A percentile compares a stretch with the other conserved stretches of the same genome.
phyloP scores from a whole-genome alignment of 306 rosid genomes.

The Trifolium pratense region DNA sequence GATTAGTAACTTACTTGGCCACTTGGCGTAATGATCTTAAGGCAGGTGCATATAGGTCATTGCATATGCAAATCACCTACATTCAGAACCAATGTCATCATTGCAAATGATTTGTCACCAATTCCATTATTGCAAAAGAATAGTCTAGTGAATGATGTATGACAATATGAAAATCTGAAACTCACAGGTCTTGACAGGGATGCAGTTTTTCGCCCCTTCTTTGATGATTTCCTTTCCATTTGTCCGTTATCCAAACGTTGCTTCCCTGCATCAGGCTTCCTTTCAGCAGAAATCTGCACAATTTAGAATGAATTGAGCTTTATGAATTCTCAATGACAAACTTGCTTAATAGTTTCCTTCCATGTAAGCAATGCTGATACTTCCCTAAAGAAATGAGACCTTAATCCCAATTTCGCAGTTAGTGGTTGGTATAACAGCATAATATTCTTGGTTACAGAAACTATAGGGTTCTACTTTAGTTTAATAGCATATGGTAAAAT shows the following conservation, averaged over 20 bases:
- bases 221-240: conserved; percentile 56
- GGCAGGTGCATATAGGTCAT: conserved; percentile 92
- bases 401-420: conserved; percentile 15
- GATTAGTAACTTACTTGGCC: conserved; percentile 76
- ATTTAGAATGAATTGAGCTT: conserved; percentile 31
- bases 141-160: conserved; percentile 26
- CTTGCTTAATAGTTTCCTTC: conserved; percentile 9
- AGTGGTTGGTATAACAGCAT: conserved; percentile 21
- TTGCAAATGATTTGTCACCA: conserved; percentile 33
- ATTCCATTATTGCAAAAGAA: conserved; percentile 33
- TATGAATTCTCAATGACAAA: conserved; percentile 30
- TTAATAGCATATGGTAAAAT: conserved; percentile 8
- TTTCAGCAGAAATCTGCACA: conserved; percentile 71
- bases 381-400: conserved; percentile 6
- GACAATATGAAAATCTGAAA: conserved; percentile 46
- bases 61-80: conserved; percentile 96
- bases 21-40: conserved; percentile 89
- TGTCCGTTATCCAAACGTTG: conserved; percentile 64
- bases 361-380: conserved; percentile 13
- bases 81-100: conserved; percentile 39
- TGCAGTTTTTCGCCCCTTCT: conserved; percentile 64
- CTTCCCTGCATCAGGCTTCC: conserved; percentile 63
- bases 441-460: conserved; percentile 16
- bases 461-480: not conserved
- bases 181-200: conserved; percentile 88